Percentiles rank a stretch among this genome's conserved stretches.
phyloP scores from a whole-genome alignment of 2,329 filamentous ascomycete genomes.

The Fusarium sp. region DNA sequence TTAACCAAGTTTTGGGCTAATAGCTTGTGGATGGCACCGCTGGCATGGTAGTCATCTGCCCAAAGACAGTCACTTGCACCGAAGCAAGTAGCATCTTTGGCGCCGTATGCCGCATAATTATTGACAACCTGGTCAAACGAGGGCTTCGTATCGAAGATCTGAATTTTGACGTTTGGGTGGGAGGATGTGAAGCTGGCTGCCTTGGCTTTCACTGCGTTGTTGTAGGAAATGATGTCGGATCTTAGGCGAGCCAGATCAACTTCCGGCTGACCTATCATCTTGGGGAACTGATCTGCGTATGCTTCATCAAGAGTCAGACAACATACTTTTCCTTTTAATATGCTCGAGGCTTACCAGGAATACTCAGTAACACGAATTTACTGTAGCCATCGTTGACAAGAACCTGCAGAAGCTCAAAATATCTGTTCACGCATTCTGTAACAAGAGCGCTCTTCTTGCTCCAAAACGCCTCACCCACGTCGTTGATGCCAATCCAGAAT shows the following conservation, averaged over 20 bases:
- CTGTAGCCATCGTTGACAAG: slow-evolving; percentile 10
- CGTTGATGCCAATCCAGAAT: slow-evolving; percentile 37
- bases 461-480: slow-evolving; percentile 35
- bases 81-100: slow-evolving; percentile 29
- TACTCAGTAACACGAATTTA: slow-evolving; percentile 23
- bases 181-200: slow-evolving; percentile 12
- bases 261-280: slow-evolving; percentile 17
- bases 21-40: slow-evolving; percentile 30
- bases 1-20: slow-evolving; percentile 21
- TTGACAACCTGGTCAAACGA: slow-evolving; percentile 17
- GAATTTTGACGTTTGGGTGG: slow-evolving; percentile 8
- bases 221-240: slow-evolving; percentile 21
- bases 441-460: slow-evolving; percentile 20
- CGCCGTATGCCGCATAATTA: slow-evolving; percentile 16
- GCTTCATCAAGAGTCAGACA: background rate
- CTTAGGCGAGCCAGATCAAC: slow-evolving; percentile 14
- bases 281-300: slow-evolving; percentile 27
- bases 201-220: slow-evolving; percentile 12
- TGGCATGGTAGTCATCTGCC: slow-evolving; percentile 33
- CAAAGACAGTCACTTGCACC: slow-evolving; percentile 26
- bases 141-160: slow-evolving; percentile 21
- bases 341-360: background rate
- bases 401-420: slow-evolving; percentile 28
- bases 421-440: slow-evolving; percentile 15
- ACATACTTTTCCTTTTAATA: fast-evolving